Evolutionary conservation across 306 rosid species (phyloP), one percentile per base, ranked within the genome.

Genomic region (Chamaecrista fasciculata): DNA sequence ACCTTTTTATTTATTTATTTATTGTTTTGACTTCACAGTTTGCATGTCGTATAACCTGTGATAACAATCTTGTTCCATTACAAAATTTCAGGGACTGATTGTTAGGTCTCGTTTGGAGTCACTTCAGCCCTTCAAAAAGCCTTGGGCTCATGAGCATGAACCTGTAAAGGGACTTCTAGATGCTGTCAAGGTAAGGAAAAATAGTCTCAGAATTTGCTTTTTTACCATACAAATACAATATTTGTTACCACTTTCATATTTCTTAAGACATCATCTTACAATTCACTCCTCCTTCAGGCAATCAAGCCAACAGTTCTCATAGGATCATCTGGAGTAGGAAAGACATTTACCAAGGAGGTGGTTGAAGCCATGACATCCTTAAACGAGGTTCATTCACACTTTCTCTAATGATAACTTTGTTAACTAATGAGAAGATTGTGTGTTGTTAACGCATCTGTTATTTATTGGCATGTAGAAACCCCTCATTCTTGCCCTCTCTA

Each of bases 131-230:
- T 94, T 94, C 63, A 94, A 94, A 86, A 84, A 85, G 87, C 96
- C 97, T 39, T 94, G 98, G 97, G 98, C 98, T 28, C 98, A 94
- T 76, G 97, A 86, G 48, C 98, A 91, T 80, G 89, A 88, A 56
- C 90, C 91, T 23, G 82, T 94, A 12, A 88, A 80, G 86, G 89
- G 75, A 26, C 96, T 94, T 64, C 74, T 82, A 15, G 86, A 81
- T 24, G 97, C 96, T 57, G 92, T 94, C 73, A 84, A 88, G 96
- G 98, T 93, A 50, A 20, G 79, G 25, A 64, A 59, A 68, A 52
- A 39, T 26, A 29, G n/a, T 50, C 55, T 40, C 73, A 1, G 11
- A 34, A 43, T 72, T 60, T 23, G 26, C 25, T 61, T 71, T 31
- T 5, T 7, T 21, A 28, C 43, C 31, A 61, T 66, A 19, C 15